Evolutionary conservation across 2,329 filamentous ascomycete species (phyloP), one percentile per base, ranked within the genome.

Genomic region (Pseudovirgaria hyperparasitica): DNA sequence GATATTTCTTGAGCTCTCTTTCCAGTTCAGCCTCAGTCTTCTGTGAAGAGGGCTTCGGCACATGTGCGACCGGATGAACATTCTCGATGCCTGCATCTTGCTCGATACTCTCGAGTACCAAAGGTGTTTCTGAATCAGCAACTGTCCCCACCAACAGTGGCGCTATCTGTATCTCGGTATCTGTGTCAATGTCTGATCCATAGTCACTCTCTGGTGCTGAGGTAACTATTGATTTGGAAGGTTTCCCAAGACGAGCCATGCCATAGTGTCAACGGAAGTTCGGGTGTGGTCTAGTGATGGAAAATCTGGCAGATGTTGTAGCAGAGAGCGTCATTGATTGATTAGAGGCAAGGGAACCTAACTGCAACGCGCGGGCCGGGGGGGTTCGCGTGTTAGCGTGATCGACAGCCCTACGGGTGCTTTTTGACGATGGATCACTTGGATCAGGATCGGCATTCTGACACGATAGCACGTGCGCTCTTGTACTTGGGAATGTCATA

Each of bases 141-240:
- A 51, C 51, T 28, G 60, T 50, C 38, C 62, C 52, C 25, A 58
- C 54, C 27, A 75, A 50, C 16, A 76, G 45, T 20, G 60, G 53
- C 40, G 60, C 58, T 29, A 74, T 41, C 18, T 67, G 51, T 24
- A 60, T 58, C 35, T 70, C 63, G 52, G 74, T 69, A 36, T 70
- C 65, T 3, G 60, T 49, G 6, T 67, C 63, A 37, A 76, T 63
- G 34, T 78, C 72, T 5, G 69, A 72, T 34, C 70, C 73, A 62
- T 76, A 77, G 37, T 76, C 70, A 48, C 67, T 73, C 10, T 25
- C 29, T 18, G 29, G 13, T 32, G 31, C 13, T 22, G 14, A 3
- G 7, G 16, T 14, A 22, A 11, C 8, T 22, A 13, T 5, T 14
- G 17, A 3, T 9, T 13, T 5, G 19, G 9, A 9, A 20, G 17